These are phyloP conservation scores for Wickerhamiella galacta DNA, from an alignment of 805 yeast species.

Conservation along the genomic window DNA sequence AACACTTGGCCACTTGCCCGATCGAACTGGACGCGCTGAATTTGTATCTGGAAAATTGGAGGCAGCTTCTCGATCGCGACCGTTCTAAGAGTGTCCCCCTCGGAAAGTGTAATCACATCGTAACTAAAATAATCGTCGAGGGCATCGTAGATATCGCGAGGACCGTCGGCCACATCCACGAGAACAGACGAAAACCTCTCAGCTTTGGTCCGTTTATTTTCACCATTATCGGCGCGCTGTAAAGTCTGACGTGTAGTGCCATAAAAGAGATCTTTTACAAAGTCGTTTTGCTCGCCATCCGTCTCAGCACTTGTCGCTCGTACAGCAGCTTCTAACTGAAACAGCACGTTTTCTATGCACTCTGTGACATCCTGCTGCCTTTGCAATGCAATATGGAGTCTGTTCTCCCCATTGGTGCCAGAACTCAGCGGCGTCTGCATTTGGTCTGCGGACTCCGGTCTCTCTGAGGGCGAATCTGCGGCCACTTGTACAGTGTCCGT, in stretches of 20 bases:
- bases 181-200: slow-evolving; percentile 71
- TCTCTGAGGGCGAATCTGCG: background rate
- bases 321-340: slow-evolving; percentile 78
- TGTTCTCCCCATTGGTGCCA: background rate
- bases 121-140: slow-evolving; percentile 67
- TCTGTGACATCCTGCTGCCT: slow-evolving; percentile 96
- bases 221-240: slow-evolving; percentile 21
- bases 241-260: slow-evolving; percentile 75
- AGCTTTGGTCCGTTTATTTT: slow-evolving; percentile 33
- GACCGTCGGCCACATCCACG: slow-evolving; percentile 77
- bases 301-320: slow-evolving; percentile 46
- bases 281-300: slow-evolving; percentile 67
- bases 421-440: too few relatives aligned
- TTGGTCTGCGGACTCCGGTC: too few relatives aligned
- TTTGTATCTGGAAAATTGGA: slow-evolving; percentile 72
- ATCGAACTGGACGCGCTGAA: slow-evolving; percentile 87
- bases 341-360: slow-evolving; percentile 84
- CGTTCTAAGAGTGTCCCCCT: slow-evolving; percentile 57
- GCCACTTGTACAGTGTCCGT: background rate
- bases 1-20: slow-evolving; percentile 54
- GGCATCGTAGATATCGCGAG: slow-evolving; percentile 79
- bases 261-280: slow-evolving; percentile 63
- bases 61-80: slow-evolving; percentile 62
- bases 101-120: slow-evolving; percentile 47
- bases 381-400: slow-evolving; percentile 10